A percentile compares a stretch with the other conserved stretches of the same genome.
Conservation (phyloP, 805 yeast genomes). For the Jamesozyma hellenica region DNA sequence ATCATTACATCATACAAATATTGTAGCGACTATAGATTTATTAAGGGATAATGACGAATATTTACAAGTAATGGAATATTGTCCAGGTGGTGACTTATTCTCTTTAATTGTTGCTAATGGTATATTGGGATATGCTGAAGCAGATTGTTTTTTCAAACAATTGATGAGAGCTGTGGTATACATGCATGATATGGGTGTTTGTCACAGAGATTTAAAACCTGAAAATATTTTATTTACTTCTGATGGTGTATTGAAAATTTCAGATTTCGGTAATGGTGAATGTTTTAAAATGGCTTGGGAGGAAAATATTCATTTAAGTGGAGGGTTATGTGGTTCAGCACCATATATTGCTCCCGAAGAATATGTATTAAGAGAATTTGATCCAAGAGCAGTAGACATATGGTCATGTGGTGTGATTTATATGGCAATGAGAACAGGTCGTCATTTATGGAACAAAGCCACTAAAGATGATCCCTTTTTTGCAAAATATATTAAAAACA, state of each 20-base stretch:
- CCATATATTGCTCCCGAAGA: conserved; percentile 93
- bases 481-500: conserved; percentile 58
- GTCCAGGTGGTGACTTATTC: conserved; percentile 74
- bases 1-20: conserved; percentile 65
- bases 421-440: conserved; percentile 90
- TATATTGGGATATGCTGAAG: conserved; percentile 71
- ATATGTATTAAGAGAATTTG: conserved; percentile 53
- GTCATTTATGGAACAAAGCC: conserved; percentile 87
- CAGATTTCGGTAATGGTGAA: conserved; percentile 83
- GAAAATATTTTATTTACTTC: conserved; percentile 76
- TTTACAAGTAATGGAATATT: conserved; percentile 78
- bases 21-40: conserved; percentile 66
- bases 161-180: conserved; percentile 72
- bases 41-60: conserved; percentile 75
- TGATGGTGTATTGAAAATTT: conserved; percentile 64
- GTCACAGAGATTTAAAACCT: conserved; percentile 91
- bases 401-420: conserved; percentile 93
- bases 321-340: conserved; percentile 75
- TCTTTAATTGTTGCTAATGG: conserved; percentile 66
- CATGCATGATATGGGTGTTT: conserved; percentile 84
- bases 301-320: conserved; percentile 52
- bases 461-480: conserved; percentile 73
- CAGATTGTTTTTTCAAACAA: conserved; percentile 86
- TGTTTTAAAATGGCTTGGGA: conserved; percentile 85
- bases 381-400: conserved; percentile 72